phyloP scores from a whole-genome alignment of 2,329 filamentous ascomycete genomes.

The Pyrenochaeta sp. region DNA sequence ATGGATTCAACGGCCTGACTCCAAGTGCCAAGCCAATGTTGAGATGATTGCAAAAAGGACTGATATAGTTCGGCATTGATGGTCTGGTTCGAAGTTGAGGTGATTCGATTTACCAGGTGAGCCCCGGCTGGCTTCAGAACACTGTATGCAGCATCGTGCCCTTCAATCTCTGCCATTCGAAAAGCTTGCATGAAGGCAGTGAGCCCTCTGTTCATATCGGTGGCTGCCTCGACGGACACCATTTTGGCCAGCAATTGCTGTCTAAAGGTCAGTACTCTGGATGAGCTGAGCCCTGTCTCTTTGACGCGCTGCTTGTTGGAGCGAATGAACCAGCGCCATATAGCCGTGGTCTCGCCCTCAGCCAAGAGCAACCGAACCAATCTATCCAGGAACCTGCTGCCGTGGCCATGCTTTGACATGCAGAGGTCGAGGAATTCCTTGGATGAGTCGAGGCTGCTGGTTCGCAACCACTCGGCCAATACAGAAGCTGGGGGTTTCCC shows the following conservation, averaged over 20 bases:
- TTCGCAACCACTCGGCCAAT: slow-evolving; percentile 41
- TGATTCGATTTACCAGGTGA: slow-evolving; percentile 35
- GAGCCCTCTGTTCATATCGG: slow-evolving; percentile 27
- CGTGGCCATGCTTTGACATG: slow-evolving; percentile 11
- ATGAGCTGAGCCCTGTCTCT: slow-evolving; percentile 23
- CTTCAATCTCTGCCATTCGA: slow-evolving; percentile 20
- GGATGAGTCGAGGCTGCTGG: slow-evolving; percentile 39
- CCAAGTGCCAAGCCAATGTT: slow-evolving; percentile 34
- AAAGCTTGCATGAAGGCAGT: slow-evolving; percentile 34
- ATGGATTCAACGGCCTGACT: slow-evolving; percentile 33
- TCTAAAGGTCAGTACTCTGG: slow-evolving; percentile 26
- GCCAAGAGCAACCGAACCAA: slow-evolving; percentile 32
- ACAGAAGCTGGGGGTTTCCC: slow-evolving; percentile 24
- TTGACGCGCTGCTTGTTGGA: slow-evolving; percentile 23
- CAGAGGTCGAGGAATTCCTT: slow-evolving; percentile 33
- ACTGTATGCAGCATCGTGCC: slow-evolving; percentile 10
- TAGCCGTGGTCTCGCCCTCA: slow-evolving; percentile 26
- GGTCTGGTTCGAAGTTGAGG: slow-evolving; percentile 10
- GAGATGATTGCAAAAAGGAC: slow-evolving; percentile 29
- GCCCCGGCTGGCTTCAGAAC: slow-evolving; percentile 33
- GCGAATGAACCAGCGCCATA: slow-evolving; percentile 44
- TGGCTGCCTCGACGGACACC: slow-evolving; percentile 20
- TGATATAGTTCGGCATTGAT: slow-evolving; percentile 31
- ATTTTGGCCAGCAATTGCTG: slow-evolving; percentile 33
- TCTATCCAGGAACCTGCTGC: slow-evolving; percentile 21